phyloP scores from a whole-genome alignment of 1,284 basidiomycete genomes.

The Sutorius eximius region DNA sequence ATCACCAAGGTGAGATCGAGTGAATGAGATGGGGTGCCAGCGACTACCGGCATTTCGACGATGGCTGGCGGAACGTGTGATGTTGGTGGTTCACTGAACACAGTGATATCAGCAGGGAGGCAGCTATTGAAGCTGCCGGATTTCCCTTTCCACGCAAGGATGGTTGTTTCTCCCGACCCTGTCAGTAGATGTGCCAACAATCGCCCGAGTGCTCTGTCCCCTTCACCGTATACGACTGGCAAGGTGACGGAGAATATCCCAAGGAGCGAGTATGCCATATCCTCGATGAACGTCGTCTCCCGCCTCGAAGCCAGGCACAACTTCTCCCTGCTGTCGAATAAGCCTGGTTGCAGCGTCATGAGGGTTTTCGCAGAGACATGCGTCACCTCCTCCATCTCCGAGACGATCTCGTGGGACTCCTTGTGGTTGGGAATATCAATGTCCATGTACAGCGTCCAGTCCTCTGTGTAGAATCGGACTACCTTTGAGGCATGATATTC shows the following conservation, averaged over 20 bases:
- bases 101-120: background rate
- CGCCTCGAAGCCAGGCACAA: background rate
- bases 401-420: background rate
- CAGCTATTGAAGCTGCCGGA: slow-evolving; percentile 1
- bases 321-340: background rate
- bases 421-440: slow-evolving; percentile 1
- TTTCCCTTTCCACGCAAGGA: background rate
- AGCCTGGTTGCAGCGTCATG: background rate
- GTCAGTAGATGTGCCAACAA: background rate
- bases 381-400: slow-evolving; percentile 3
- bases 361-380: background rate
- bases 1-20: background rate
- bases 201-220: background rate
- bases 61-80: background rate
- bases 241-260: background rate
- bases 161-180: background rate
- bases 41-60: background rate
- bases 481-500: slow-evolving; percentile 1
- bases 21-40: background rate
- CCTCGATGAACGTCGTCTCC: background rate
- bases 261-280: background rate
- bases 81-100: background rate
- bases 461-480: background rate
- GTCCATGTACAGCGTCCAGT: slow-evolving; percentile 4
- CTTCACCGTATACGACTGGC: background rate